A percentile compares a stretch with the other conserved stretches of the same genome.
phyloP scores from a whole-genome alignment of 768 basidiomycete species.

The Candolleomyces eurysporus region DNA sequence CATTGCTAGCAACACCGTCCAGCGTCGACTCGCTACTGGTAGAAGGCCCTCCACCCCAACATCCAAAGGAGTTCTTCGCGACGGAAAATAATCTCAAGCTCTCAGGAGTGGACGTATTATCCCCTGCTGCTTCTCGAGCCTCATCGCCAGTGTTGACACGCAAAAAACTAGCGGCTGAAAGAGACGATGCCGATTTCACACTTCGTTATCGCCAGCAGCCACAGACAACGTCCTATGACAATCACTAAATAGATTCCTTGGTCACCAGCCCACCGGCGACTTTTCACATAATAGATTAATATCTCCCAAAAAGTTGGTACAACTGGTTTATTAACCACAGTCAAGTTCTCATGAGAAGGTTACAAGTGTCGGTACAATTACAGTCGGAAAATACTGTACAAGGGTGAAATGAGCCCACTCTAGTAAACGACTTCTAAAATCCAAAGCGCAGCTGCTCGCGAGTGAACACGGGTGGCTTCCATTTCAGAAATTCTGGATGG shows the following conservation, averaged over 20 bases:
- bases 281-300: no score
- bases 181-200: conserved; percentile 15
- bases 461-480: conserved; percentile 96
- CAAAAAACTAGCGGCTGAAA: conserved; percentile 23
- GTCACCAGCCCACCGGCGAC: background rate
- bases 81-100: conserved; percentile 51
- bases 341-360: background rate
- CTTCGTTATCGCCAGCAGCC: conserved; percentile 17
- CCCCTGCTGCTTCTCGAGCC: conserved; percentile 65
- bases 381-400: conserved; percentile 17
- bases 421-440: conserved; percentile 34
- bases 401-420: conserved; percentile 10
- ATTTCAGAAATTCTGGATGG: conserved; percentile 74
- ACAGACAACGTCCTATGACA: background rate
- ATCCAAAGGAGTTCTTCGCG: conserved; percentile 49
- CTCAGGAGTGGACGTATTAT: conserved; percentile 72
- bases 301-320: no score
- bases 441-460: conserved; percentile 85
- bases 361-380: conserved; percentile 8
- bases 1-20: background rate
- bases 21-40: background rate
- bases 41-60: conserved; percentile 5
- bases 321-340: no score
- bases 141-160: conserved; percentile 60
- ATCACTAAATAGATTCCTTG: background rate